A percentile compares a stretch with the other conserved stretches of the same genome.
Conservation (phyloP, 1,284 basidiomycete genomes). For the Leccinum subspadiceum region DNA sequence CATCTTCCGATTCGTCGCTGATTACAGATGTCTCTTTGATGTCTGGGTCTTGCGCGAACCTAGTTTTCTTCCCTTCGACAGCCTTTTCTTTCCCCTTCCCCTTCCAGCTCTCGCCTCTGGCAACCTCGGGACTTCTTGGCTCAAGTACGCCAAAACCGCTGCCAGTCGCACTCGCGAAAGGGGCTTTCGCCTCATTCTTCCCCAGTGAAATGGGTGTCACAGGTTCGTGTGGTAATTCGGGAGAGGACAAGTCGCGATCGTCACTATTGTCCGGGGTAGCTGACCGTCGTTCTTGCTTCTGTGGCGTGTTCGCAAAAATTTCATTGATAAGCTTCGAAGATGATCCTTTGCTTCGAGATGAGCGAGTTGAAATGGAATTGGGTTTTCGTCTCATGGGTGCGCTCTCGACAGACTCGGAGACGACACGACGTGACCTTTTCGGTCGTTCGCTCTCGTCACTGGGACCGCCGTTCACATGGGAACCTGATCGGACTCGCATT, state of each 20-base stretch:
- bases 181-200: slow-evolving; percentile 25
- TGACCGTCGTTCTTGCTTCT: slow-evolving; percentile 12
- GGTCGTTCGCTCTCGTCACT: slow-evolving; percentile 1
- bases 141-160: slow-evolving; percentile 37
- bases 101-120: slow-evolving; percentile 33
- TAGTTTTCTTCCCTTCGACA: slow-evolving; percentile 23
- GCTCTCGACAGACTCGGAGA: slow-evolving; percentile 20
- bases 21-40: slow-evolving; percentile 36
- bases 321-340: slow-evolving; percentile 7
- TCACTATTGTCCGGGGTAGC: slow-evolving; percentile 18
- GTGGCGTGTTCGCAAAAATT: background rate
- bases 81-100: slow-evolving; percentile 31
- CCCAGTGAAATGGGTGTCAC: slow-evolving; percentile 43
- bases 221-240: slow-evolving; percentile 48
- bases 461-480: background rate
- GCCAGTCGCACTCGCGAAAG: slow-evolving; percentile 5
- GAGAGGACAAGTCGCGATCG: slow-evolving; percentile 43
- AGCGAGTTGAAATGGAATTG: slow-evolving; percentile 1
- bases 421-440: slow-evolving; percentile 17
- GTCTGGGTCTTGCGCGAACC: slow-evolving; percentile 26
- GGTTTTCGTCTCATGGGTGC: slow-evolving; percentile 6
- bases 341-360: slow-evolving; percentile 6
- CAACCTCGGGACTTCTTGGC: slow-evolving; percentile 49
- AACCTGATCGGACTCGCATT: slow-evolving; percentile 22
- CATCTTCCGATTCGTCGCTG: slow-evolving; percentile 25